Evolutionary conservation across 1,139 yeast genomes (phyloP).

Genomic region (Pichia sp.): DNA sequence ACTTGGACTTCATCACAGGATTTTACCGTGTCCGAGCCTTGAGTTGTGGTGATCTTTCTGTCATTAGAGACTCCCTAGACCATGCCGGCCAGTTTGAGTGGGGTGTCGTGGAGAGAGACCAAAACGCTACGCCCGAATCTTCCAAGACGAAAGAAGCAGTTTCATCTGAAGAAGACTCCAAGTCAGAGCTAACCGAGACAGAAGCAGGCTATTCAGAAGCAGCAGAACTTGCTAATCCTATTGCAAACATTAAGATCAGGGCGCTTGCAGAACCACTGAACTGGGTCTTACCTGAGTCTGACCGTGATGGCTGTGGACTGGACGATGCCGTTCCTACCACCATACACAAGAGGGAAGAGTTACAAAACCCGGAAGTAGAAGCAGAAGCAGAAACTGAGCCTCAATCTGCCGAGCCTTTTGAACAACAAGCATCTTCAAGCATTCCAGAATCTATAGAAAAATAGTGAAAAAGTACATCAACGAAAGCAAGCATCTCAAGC

Average conservation of each 20-base stretch:
- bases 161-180: background rate
- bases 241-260: constrained; percentile 38
- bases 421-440: background rate
- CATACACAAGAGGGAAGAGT: background rate
- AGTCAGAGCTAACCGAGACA: background rate
- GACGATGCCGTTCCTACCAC: constrained; percentile 23
- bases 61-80: constrained; percentile 45
- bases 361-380: no score
- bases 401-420: background rate
- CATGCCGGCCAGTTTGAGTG: constrained; percentile 42
- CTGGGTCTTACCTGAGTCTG: constrained; percentile 49
- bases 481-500: background rate
- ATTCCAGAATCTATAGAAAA: background rate
- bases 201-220: background rate
- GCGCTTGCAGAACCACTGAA: constrained; percentile 38
- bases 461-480: background rate
- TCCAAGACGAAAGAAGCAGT: no score
- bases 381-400: background rate
- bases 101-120: constrained; percentile 23
- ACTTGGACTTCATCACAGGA: constrained; percentile 55
- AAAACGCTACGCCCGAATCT: no score
- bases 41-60: constrained; percentile 45
- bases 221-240: constrained; percentile 4
- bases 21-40: constrained; percentile 70
- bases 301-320: constrained; percentile 39